These are phyloP conservation scores for Acrodontium crateriforme DNA, from an alignment of 2,329 filamentous ascomycete genomes.

Conservation along the genomic window DNA sequence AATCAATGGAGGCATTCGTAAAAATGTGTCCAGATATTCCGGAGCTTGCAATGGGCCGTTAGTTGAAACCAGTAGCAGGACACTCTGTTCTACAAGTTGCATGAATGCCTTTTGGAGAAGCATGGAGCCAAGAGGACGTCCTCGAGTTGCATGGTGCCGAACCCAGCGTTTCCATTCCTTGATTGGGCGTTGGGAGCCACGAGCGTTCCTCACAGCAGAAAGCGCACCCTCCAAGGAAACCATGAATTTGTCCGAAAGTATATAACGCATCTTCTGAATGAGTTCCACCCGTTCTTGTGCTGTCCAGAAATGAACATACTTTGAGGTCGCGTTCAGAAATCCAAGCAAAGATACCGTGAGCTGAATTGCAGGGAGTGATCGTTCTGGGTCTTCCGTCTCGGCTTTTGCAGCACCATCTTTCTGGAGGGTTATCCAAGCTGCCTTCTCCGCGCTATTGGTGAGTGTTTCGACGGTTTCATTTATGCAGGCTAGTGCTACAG, in stretches of 20 bases:
- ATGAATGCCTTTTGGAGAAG: slow-evolving; percentile 81
- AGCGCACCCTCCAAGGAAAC: slow-evolving; percentile 79
- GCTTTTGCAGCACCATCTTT: slow-evolving; percentile 8
- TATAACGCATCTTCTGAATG: slow-evolving; percentile 54
- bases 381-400: slow-evolving; percentile 11
- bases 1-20: slow-evolving; percentile 20
- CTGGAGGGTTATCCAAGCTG: slow-evolving; percentile 17
- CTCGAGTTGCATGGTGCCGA: slow-evolving; percentile 66
- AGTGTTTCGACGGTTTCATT: slow-evolving; percentile 62
- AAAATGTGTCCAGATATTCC: slow-evolving; percentile 12
- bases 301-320: slow-evolving; percentile 69
- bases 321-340: slow-evolving; percentile 71
- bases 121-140: slow-evolving; percentile 79
- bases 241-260: slow-evolving; percentile 75
- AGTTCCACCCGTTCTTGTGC: slow-evolving; percentile 58
- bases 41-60: slow-evolving; percentile 7
- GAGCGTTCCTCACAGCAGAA: slow-evolving; percentile 75
- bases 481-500: slow-evolving; percentile 51
- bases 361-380: slow-evolving; percentile 37
- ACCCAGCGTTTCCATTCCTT: slow-evolving; percentile 82
- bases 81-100: slow-evolving; percentile 48
- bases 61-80: slow-evolving; percentile 12
- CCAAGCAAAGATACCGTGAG: slow-evolving; percentile 78
- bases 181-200: slow-evolving; percentile 47
- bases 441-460: slow-evolving; percentile 45